phyloP scores from a whole-genome alignment of 805 yeast species.

The Candida dajiaensis region DNA sequence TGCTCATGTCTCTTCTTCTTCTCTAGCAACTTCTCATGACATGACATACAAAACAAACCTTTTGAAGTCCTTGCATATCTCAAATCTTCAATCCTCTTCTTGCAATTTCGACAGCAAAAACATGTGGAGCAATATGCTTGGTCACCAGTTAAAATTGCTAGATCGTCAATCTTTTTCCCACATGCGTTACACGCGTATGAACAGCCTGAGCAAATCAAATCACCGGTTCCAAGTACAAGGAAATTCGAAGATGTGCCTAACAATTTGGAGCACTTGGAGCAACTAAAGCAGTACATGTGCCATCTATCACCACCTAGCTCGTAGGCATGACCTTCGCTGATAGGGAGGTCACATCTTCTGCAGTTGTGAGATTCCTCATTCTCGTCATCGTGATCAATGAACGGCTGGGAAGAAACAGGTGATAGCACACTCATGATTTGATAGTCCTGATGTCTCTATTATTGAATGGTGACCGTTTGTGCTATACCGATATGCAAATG shows the following conservation, averaged over 20 bases:
- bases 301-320: conserved; percentile 92
- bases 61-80: conserved; percentile 89
- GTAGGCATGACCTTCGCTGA: conserved; percentile 89
- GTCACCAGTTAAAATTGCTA: conserved; percentile 92
- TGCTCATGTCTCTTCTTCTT: conserved; percentile 62
- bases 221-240: conserved; percentile 88
- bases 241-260: conserved; percentile 87
- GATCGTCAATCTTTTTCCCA: conserved; percentile 79
- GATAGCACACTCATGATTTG: conserved; percentile 2
- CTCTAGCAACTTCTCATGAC: conserved; percentile 79
- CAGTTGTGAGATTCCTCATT: conserved; percentile 27
- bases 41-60: conserved; percentile 87
- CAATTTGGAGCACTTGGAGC: conserved; percentile 74
- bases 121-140: conserved; percentile 91
- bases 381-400: conserved; percentile 10
- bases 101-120: conserved; percentile 86
- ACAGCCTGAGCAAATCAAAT: conserved; percentile 83
- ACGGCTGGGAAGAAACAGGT: conserved; percentile 6
- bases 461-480: background rate
- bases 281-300: conserved; percentile 91
- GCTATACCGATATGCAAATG: background rate
- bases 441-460: background rate
- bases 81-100: conserved; percentile 77
- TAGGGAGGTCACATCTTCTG: conserved; percentile 43
- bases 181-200: conserved; percentile 88